A percentile compares a stretch with the other conserved stretches of the same genome.
Conservation (phyloP, 2,329 filamentous ascomycete genomes). For the Fusarium papillatum region DNA sequence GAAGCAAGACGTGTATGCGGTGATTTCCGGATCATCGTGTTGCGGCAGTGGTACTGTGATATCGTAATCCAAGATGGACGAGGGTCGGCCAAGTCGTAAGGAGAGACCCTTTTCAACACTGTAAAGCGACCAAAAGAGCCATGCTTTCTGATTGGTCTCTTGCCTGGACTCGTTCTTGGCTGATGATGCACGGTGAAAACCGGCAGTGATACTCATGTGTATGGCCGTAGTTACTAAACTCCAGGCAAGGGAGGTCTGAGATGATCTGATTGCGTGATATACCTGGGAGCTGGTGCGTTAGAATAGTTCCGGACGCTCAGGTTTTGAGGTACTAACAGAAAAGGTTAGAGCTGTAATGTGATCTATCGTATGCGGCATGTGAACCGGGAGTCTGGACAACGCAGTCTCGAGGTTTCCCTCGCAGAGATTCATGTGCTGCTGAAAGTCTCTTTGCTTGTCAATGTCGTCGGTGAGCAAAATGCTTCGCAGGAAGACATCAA, state of each 20-base stretch:
- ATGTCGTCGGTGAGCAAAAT: background rate
- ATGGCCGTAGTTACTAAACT: background rate
- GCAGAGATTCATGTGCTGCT: background rate
- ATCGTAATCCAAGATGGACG: background rate
- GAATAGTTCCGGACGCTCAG: background rate
- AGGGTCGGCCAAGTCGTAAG: background rate
- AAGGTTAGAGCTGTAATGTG: background rate
- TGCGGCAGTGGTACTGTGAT: background rate
- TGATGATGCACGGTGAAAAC: slow-evolving; percentile 2
- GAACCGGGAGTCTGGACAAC: background rate
- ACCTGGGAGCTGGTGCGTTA: background rate
- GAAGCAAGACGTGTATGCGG: slow-evolving; percentile 1
- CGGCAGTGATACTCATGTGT: background rate
- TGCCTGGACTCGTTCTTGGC: background rate
- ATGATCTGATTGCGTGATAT: slow-evolving; percentile 7
- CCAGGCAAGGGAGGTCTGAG: slow-evolving; percentile 1
- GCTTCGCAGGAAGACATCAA: background rate
- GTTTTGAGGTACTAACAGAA: background rate
- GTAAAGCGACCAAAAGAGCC: slow-evolving; percentile 4
- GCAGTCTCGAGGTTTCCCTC: background rate
- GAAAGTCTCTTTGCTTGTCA: background rate
- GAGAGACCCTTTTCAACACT: slow-evolving; percentile 1
- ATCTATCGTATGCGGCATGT: background rate
- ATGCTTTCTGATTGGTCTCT: background rate
- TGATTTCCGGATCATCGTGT: background rate